Base-by-base conservation (phyloP, 1,284 basidiomycete species). In the Leccinum griseonigrum region DNA sequence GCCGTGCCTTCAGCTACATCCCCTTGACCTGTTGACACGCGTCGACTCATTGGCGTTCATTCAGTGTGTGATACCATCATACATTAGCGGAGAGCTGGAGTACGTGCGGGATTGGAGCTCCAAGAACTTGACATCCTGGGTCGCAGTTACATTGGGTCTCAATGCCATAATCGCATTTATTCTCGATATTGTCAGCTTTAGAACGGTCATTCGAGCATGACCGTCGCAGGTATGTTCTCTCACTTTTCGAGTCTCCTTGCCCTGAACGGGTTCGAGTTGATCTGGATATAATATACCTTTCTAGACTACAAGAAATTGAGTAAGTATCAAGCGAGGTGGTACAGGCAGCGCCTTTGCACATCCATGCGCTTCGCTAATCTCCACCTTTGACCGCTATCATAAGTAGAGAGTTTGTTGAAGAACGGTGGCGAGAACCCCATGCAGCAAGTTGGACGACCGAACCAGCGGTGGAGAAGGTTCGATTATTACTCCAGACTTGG, bases 101-200 rank as follows among this genome's bases (percentile, higher is more conserved):
- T 78, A 81, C 3, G 86, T 94, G 38, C 76, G 82, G 14, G 75
- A 73, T 52, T 87, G 83, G 69, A 80, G 81, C 13, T 73, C 77
- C 7, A 77, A 75, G 28, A 79, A 86, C 68, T 81, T 89, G 81
- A 82, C 82, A 0, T 63, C 71, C 26, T 66, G 74, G 56, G 83
- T 84, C 62, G 78, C 84, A 0, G 62, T 83, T 0, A 85, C 87
- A 3, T 76, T 97, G 38, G 67, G 86, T 3, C 70, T 91, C 53
- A 98, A 97, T 68, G 95, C 93, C 0, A 73, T 82, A 18, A 87
- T 97, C 69, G 95, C 95, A 3, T 97, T 97, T 72, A 90, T 86
- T 6, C 80, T 97, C 53, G 97, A 98, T 71, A 87, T 97, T 5
- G 92, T 96, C 60, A 93, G 91, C 74, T 95, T 97, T 71, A 92